Base-by-base conservation (phyloP, 805 yeast genomes). In the Nakazawaea wickerhamii region DNA sequence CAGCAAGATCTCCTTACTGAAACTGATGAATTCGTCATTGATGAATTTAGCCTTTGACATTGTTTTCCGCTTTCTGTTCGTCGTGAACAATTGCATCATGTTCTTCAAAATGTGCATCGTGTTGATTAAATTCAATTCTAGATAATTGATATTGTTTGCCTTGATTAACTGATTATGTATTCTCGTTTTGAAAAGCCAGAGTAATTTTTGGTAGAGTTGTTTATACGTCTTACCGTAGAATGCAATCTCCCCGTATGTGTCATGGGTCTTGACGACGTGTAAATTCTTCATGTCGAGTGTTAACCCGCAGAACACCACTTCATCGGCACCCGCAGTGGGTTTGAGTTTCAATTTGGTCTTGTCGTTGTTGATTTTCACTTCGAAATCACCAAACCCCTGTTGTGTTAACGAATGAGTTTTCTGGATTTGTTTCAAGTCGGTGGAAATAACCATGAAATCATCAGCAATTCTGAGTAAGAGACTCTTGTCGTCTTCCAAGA, bases 391-490 rank as follows among this genome's bases (percentile, higher is more conserved):
- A 38, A 75, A 65, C 2, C 75, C 75, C 13, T 50, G 34, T 1
- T 50, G 39, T 30, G 71, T 63, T 6, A 58, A 18, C 1, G 44
- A 45, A 35, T 56, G 50, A 31, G 71, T 57, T 3, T 41, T 43
- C 1, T 44, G 32, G 0, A 79, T 68, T 9, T 56, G 52, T 0
- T 45, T 40, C 9, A 51, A 21, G 27, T 67, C 55, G 0, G 77
- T 65, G 0, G 93, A 72, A 0, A 90, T 60, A n/a, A 87, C 66
- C 21, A 90, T 55, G 53, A 90, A 90, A 57, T 90, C 98, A 60
- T 90, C 98, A 0, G 88, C 95, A 17, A 86, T 58, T 41, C 96
- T 61, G 6, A 87, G 44, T 2, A 87, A 55, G 2, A 71, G 45
- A 13, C 71, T 60, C 2, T 51, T 44, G 2, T 59, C 51, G 5